Base-by-base conservation (phyloP, 192 early-diverging fungal species). In the Gryganskiella cystojenkinii region DNA sequence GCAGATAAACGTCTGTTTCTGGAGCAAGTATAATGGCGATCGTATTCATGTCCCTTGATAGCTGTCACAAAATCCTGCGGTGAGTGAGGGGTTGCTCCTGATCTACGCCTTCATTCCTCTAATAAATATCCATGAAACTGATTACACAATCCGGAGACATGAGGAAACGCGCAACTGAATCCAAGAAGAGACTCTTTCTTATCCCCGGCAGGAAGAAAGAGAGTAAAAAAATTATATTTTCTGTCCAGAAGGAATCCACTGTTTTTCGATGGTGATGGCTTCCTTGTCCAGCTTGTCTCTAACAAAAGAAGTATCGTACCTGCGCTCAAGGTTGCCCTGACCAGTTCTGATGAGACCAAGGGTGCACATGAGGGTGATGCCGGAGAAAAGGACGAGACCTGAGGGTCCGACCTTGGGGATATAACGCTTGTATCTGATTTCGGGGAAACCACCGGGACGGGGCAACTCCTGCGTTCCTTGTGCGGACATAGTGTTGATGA, bases 331-430 rank as follows among this genome's bases (percentile, higher is more conserved):
- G 67, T 91, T 93, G 56, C 84, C 83, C 79, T 91, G 80, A 30
- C 71, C 86, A 19, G 88, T 73, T 70, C 85, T 83, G 84, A 93
- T 93, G 80, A 92, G 93, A 53, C 98, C 96, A 61, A 90, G 95
- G 30, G 87, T 86, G 86, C 93, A 93, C 44, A 96, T 74, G 15
- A 87, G 88, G 19, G 91, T 87, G 30, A 92, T 74, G 44, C 87
- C 93, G 2, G 84, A 80, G 65, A 99, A 91, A 64, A 99, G 81
- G 30, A 89, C 91, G 15, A 91, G 51, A 27, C 98, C 98, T 20
- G 94, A 95, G 17, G 98, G 98, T 7, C 98, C 98, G 27, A 91
- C 84, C 71, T 89, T 90, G 37, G 98, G 96, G 25, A 97, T 67
- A 64, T 94, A 91, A 25, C 98, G 93, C 80, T 93, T 88, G 87